phyloP scores from a whole-genome alignment of 345 rosid species.

The Xanthoceras sorbifolium region DNA sequence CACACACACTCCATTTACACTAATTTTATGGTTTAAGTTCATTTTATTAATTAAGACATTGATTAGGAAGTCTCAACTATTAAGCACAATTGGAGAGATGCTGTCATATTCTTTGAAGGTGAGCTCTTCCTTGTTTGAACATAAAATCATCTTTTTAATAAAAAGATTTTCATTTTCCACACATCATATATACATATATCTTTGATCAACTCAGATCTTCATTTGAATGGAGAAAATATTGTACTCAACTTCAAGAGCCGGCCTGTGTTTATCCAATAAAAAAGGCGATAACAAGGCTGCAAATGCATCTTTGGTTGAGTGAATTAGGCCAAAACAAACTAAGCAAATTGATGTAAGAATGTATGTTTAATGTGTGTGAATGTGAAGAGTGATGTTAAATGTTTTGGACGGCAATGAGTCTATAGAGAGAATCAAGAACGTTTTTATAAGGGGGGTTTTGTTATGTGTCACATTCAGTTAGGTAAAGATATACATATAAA shows the following conservation, averaged over 20 bases:
- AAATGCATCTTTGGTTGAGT: background rate
- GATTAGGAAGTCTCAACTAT: background rate
- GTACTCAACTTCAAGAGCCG: background rate
- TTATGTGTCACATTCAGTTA: slow-evolving; percentile 5
- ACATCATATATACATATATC: too few relatives aligned
- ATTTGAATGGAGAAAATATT: background rate
- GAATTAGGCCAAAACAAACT: background rate
- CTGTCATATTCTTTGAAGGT: background rate
- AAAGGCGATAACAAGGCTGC: background rate
- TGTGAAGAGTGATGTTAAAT: background rate
- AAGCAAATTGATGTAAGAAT: background rate
- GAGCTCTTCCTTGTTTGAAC: too few relatives aligned
- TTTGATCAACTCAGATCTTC: background rate
- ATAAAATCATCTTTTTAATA: too few relatives aligned
- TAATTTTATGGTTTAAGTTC: background rate
- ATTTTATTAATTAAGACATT: background rate
- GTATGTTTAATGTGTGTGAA: background rate
- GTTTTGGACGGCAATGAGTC: background rate
- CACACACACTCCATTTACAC: background rate
- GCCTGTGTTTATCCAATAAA: background rate
- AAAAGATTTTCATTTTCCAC: too few relatives aligned
- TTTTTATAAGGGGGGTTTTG: background rate
- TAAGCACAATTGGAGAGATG: background rate
- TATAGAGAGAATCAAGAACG: background rate
- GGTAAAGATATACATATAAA: background rate